Percentiles rank a stretch among this genome's conserved stretches.
Conservation (phyloP, 176 grass and related monocot genomes). For the Oryza nivara region DNA sequence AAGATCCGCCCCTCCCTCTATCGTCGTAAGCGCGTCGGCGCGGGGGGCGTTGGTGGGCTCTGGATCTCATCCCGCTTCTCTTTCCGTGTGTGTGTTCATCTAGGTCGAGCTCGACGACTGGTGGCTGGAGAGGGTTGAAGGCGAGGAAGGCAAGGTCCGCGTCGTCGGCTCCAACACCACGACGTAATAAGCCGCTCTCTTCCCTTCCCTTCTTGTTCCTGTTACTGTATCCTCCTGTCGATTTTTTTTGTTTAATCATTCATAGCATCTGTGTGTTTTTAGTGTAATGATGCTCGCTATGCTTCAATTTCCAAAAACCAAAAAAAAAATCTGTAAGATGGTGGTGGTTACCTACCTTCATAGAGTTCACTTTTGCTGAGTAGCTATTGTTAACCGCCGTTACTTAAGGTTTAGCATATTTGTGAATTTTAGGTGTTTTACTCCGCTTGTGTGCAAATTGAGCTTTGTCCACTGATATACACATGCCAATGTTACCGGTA, state of each 20-base stretch:
- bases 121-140: constrained; percentile 36
- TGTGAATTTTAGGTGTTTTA: background rate
- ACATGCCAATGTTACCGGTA: background rate
- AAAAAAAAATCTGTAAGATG: background rate
- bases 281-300: too few relatives aligned
- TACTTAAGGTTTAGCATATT: background rate
- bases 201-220: background rate
- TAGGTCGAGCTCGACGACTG: constrained; percentile 30
- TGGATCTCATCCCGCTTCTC: background rate
- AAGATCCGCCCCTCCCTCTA: background rate
- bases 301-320: too few relatives aligned
- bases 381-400: background rate
- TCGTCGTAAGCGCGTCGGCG: background rate
- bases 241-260: background rate
- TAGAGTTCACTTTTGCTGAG: background rate
- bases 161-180: background rate
- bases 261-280: too few relatives aligned
- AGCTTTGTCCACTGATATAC: background rate
- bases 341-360: background rate
- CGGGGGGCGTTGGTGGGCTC: background rate
- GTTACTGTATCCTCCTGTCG: background rate
- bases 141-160: constrained; percentile 32
- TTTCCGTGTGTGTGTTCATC: background rate
- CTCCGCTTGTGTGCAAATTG: background rate
- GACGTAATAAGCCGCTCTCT: background rate